Percentiles rank a stretch among this genome's conserved stretches.
Evolutionary conservation across 768 basidiomycete genomes (phyloP).

Genomic region (Dacryopinax primogenitus): DNA sequence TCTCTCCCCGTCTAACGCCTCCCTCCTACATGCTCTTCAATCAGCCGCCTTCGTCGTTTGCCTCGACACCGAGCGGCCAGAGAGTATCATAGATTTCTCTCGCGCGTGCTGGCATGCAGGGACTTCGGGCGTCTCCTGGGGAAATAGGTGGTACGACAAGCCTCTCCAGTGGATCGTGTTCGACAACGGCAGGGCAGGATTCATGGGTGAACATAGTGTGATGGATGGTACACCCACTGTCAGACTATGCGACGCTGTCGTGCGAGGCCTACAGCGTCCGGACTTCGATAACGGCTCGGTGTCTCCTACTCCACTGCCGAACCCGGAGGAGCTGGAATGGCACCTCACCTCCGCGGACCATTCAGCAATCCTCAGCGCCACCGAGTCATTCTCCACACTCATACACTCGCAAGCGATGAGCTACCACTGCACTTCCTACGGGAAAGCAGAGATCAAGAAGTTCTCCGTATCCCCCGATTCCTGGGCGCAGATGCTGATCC

Average conservation of each 20-base stretch:
- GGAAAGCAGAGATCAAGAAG: constrained; percentile 72
- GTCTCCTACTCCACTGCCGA: constrained; percentile 13
- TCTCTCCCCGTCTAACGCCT: constrained; percentile 46
- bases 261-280: constrained; percentile 46
- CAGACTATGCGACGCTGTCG: constrained; percentile 54
- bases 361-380: constrained; percentile 45
- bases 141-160: constrained; percentile 52
- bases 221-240: constrained; percentile 83
- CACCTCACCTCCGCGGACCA: constrained; percentile 38
- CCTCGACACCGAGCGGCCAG: constrained; percentile 52
- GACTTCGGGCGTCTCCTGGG: constrained; percentile 32
- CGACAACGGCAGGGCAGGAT: constrained; percentile 64
- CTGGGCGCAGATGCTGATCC: constrained; percentile 87
- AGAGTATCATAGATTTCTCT: constrained; percentile 44
- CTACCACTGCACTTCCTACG: constrained; percentile 58
- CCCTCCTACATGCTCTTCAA: constrained; percentile 59
- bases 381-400: constrained; percentile 43
- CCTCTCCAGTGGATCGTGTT: constrained; percentile 77
- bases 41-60: constrained; percentile 76
- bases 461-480: constrained; percentile 87
- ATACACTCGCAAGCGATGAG: constrained; percentile 49
- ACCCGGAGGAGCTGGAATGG: constrained; percentile 50
- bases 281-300: constrained; percentile 49
- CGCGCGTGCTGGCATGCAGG: constrained; percentile 75
- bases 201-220: constrained; percentile 85